Base-by-base conservation (phyloP, 495 filamentous ascomycete genomes). In the Daldinia bambusicola region DNA sequence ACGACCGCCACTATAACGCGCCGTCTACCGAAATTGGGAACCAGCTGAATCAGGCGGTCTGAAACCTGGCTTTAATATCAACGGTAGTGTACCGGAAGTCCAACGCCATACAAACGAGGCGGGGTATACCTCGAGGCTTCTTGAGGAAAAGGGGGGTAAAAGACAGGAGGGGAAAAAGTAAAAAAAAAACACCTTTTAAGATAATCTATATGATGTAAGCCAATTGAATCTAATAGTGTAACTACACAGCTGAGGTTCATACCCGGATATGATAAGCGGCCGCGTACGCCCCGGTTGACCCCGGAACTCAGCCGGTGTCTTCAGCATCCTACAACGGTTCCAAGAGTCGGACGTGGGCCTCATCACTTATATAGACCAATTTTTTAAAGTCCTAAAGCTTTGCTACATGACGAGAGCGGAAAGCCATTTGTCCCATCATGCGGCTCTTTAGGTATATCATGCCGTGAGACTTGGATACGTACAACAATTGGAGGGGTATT, bases 371-470 rank as follows among this genome's bases (percentile, higher is more conserved):
- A 61, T 58, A 69, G 14, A 30, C 22, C 7, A 12, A 31, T 4
- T 48, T 22, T 48, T 22, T 2, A 6, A 22, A 48, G 43, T 48
- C 43, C 43, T 48, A 48, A 48, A 48, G 43, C 18, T 48, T 22
- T 48, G 7, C 43, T 48, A 48, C 20, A 48, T 48, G 4, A 20
- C 16, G 18, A 12, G 18, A 48, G 22, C 22, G 8, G 9, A 22
- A 48, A 18, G 43, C 20, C 5, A 18, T 48, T 48, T 48, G 55
- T 26, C 6, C 6, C 20, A 16, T 57, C 30, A 41, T 72, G 69
- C 63, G 69, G 69, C 69, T 67, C 63, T 58, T 38, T 37, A 37
- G 13, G 13, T 20, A 55, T 13, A 26, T 31, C 41, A 67, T 63
- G 53, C 50, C 55, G 63, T 67, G 63, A 20, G 52, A 72, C 58